These are phyloP conservation scores for Heteromeles arbutifolia DNA, from an alignment of 306 rosid genomes.

Conservation along the genomic window DNA sequence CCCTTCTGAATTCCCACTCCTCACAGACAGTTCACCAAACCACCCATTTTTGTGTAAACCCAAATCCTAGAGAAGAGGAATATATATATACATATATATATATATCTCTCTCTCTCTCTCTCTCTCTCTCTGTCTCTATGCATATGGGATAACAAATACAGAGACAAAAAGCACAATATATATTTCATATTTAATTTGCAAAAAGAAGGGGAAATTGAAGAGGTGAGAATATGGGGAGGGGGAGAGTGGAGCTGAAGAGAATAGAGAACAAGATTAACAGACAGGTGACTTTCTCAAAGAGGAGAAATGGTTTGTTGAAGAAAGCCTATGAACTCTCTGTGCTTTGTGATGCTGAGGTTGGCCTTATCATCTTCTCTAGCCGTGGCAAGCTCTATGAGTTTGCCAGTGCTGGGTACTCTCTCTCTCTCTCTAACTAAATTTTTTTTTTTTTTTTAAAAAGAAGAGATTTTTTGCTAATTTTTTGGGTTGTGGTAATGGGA, in stretches of 20 bases:
- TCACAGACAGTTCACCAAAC: constrained; percentile 19
- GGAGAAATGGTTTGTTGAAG: constrained; percentile 45
- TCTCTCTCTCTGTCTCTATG: no score
- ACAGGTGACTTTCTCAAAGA: constrained; percentile 52
- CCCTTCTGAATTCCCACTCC: constrained; percentile 43
- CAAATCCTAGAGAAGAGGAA: background rate
- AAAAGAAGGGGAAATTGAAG: background rate
- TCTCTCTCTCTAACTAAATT: background rate
- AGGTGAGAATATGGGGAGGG: constrained; percentile 56
- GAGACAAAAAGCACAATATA: background rate
- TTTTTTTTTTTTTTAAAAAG: background rate
- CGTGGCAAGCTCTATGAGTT: constrained; percentile 84
- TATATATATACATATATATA: background rate
- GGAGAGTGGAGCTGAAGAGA: constrained; percentile 79
- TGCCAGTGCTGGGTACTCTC: constrained; percentile 58
- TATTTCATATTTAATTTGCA: background rate
- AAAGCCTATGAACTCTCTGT: constrained; percentile 52
- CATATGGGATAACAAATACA: background rate
- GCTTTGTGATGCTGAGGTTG: constrained; percentile 55
- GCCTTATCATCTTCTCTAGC: constrained; percentile 71
- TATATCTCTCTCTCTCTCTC: no score
- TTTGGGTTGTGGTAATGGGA: background rate
- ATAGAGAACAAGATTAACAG: constrained; percentile 73
- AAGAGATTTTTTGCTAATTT: background rate
- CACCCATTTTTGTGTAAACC: constrained; percentile 16